phyloP scores from a whole-genome alignment of 306 rosid genomes.

The Quercus alba region DNA sequence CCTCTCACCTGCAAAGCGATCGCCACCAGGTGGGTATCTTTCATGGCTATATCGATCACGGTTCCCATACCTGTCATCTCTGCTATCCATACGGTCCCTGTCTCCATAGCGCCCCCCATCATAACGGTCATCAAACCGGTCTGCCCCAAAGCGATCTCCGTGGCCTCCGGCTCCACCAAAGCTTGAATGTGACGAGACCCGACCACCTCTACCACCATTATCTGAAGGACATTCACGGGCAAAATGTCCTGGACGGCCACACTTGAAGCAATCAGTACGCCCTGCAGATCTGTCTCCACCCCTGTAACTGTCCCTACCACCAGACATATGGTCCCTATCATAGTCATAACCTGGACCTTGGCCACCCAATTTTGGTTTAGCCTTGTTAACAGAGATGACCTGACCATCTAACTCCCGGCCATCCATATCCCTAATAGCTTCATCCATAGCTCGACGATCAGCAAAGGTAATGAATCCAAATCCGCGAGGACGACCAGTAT shows the following conservation, averaged over 20 bases:
- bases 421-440: slow-evolving; percentile 39
- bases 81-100: slow-evolving; percentile 21
- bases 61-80: slow-evolving; percentile 21
- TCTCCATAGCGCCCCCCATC: slow-evolving; percentile 30
- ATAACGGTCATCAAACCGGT: slow-evolving; percentile 21
- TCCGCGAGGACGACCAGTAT: slow-evolving; percentile 41
- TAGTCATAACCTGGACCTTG: slow-evolving; percentile 11
- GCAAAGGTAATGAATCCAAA: slow-evolving; percentile 38
- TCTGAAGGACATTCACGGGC: slow-evolving; percentile 40
- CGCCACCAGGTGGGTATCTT: slow-evolving; percentile 20
- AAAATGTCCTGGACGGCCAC: slow-evolving; percentile 43
- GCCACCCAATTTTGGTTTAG: slow-evolving; percentile 30
- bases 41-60: slow-evolving; percentile 24
- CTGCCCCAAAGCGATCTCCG: slow-evolving; percentile 33
- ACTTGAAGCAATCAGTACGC: slow-evolving; percentile 39
- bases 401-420: slow-evolving; percentile 34
- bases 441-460: slow-evolving; percentile 35
- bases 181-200: slow-evolving; percentile 19
- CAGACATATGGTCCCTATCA: slow-evolving; percentile 9
- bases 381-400: slow-evolving; percentile 39
- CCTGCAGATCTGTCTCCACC: slow-evolving; percentile 23
- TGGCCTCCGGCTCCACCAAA: slow-evolving; percentile 21
- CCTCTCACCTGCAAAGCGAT: slow-evolving; percentile 24
- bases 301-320: slow-evolving; percentile 11
- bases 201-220: slow-evolving; percentile 26